Conservation (phyloP, 2,329 filamentous ascomycete species). For the Trichoderma sp. region DNA sequence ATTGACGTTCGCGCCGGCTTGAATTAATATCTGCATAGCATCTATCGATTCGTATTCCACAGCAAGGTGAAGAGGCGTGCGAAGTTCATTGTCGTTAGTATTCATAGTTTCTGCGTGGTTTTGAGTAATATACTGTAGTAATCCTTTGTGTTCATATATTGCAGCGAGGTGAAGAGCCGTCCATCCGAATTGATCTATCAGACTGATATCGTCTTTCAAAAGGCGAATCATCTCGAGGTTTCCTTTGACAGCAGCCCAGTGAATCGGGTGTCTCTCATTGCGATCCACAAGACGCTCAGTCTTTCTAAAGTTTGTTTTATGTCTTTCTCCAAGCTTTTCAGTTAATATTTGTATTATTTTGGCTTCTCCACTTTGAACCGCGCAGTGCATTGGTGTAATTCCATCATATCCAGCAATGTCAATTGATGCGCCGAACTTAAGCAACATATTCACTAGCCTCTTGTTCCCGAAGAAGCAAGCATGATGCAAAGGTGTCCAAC, state of each 20-base stretch:
- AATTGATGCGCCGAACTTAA: neutral
- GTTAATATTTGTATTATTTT: neutral
- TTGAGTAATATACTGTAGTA: neutral
- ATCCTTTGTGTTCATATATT: neutral
- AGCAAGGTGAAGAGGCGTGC: conserved; percentile 13
- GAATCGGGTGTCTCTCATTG: conserved; percentile 7
- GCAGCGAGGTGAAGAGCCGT: conserved; percentile 1
- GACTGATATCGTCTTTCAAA: neutral
- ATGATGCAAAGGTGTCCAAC: conserved; percentile 20
- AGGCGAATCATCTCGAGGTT: neutral
- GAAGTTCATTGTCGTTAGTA: neutral
- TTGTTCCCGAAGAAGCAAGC: neutral
- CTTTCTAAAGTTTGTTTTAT: neutral
- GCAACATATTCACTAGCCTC: neutral
- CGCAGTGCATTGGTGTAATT: conserved; percentile 15
- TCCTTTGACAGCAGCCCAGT: conserved; percentile 18
- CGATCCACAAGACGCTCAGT: neutral
- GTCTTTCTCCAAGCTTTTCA: neutral
- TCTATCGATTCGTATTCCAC: neutral
- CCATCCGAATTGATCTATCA: neutral
- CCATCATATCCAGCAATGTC: conserved; percentile 6
- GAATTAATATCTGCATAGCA: neutral
- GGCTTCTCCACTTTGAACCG: neutral
- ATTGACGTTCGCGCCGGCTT: neutral
- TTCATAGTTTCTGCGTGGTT: neutral